Evolutionary conservation across 148 eudicot species (phyloP).

Genomic region (Vaccinium macrocarpon): DNA sequence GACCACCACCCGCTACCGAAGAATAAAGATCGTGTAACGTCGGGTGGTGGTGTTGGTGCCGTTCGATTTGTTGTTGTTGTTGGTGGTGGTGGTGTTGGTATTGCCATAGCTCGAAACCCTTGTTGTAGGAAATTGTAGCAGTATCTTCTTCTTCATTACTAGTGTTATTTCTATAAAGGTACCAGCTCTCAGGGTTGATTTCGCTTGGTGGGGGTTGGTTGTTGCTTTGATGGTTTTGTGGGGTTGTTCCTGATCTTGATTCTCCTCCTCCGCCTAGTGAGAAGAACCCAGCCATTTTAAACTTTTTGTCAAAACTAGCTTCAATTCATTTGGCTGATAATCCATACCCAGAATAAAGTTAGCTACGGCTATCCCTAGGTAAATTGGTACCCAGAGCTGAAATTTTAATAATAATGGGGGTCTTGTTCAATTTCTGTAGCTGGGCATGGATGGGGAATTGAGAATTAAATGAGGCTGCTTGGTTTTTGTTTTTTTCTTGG

Average conservation of each 20-base stretch:
- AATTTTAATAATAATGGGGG: neutral
- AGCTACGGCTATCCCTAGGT: neutral
- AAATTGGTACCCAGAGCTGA: constrained; percentile 21
- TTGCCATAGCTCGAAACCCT: constrained; percentile 57
- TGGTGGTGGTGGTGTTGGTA: constrained; percentile 23
- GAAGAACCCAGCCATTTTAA: constrained; percentile 52
- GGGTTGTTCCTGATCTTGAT: constrained; percentile 1
- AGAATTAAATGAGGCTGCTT: neutral
- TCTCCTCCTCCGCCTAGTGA: constrained; percentile 36
- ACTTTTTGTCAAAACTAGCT: neutral
- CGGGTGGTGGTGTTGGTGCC: constrained; percentile 13
- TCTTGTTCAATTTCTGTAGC: neutral
- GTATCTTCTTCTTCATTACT: neutral
- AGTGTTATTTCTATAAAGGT: constrained; percentile 36
- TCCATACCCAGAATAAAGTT: constrained; percentile 20
- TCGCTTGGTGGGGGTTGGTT: constrained; percentile 17
- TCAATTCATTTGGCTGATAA: constrained; percentile 25
- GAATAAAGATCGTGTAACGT: constrained; percentile 37
- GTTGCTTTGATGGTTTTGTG: constrained; percentile 16
- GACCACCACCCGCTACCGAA: constrained; percentile 18
- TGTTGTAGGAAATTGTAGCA: constrained; percentile 13
- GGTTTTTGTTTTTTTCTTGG: neutral
- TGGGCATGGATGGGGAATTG: constrained; percentile 7
- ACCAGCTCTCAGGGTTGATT: constrained; percentile 39
- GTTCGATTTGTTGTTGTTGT: constrained; percentile 17